These are phyloP conservation scores for Micractinium conductrix DNA, from an alignment of 139 green algal genomes.

Conservation along the genomic window DNA sequence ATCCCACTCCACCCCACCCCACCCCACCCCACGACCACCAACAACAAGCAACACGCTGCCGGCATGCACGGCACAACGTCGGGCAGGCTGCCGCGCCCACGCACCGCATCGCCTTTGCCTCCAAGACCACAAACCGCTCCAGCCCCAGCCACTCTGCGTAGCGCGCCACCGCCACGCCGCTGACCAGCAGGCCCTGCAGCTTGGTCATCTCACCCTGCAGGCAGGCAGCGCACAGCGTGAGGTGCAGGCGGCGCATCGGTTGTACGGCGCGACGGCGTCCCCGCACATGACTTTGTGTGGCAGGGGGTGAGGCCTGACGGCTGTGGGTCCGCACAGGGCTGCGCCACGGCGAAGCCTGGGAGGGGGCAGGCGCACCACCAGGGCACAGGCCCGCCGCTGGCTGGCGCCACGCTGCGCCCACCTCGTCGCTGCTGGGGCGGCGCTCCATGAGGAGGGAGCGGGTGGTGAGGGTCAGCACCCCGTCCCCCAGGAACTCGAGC, in stretches of 20 bases:
- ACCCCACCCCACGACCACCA: not conserved
- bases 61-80: too few relatives aligned
- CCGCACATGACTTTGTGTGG: too few relatives aligned
- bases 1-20: not conserved
- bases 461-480: constrained; percentile 42
- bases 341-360: too few relatives aligned
- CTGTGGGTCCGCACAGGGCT: too few relatives aligned
- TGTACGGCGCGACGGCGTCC: too few relatives aligned
- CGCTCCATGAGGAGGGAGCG: constrained; percentile 33
- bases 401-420: not conserved
- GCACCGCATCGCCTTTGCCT: not conserved
- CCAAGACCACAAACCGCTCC: constrained; percentile 36
- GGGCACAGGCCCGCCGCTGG: not conserved
- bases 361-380: too few relatives aligned
- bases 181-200: constrained; percentile 28
- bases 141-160: constrained; percentile 35
- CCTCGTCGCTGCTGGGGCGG: constrained; percentile 37
- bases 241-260: not conserved
- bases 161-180: not conserved
- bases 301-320: too few relatives aligned
- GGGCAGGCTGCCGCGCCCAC: not conserved
- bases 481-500: constrained; percentile 60
- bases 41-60: too few relatives aligned
- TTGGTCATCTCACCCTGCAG: constrained; percentile 35
- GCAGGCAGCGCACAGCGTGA: not conserved